Percentiles rank a stretch among this genome's conserved stretches.
Conservation (phyloP, 495 filamentous ascomycete genomes). For the Daldinia bambusicola region DNA sequence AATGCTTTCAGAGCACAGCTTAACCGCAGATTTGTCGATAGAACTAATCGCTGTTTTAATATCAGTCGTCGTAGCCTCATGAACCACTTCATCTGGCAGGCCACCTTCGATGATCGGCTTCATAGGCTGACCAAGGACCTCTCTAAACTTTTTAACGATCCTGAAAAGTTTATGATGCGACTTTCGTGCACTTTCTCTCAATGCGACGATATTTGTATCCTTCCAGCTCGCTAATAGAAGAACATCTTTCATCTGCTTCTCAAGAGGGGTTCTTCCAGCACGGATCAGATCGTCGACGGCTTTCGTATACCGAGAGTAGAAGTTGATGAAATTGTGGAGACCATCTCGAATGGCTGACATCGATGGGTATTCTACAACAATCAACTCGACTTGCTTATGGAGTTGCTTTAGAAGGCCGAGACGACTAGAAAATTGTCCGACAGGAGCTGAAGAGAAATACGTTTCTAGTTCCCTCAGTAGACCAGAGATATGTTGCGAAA, state of each 20-base stretch:
- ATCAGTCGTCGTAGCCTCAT: constrained; percentile 32
- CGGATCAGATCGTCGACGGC: constrained; percentile 69
- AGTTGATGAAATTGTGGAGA: constrained; percentile 78
- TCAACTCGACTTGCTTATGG: constrained; percentile 67
- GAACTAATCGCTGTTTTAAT: constrained; percentile 28
- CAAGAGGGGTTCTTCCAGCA: constrained; percentile 71
- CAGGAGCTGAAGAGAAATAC: constrained; percentile 77
- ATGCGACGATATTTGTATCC: constrained; percentile 89
- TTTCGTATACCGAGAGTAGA: constrained; percentile 74
- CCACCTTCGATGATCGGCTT: constrained; percentile 70
- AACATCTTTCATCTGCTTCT: constrained; percentile 89
- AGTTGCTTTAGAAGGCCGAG: constrained; percentile 79
- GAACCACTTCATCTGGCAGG: constrained; percentile 63
- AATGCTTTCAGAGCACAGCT: constrained; percentile 63
- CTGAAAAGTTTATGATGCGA: constrained; percentile 94
- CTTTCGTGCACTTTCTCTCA: constrained; percentile 85
- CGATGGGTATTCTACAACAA: constrained; percentile 63
- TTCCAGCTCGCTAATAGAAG: constrained; percentile 93
- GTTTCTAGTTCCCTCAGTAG: constrained; percentile 75
- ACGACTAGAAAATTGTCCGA: constrained; percentile 82
- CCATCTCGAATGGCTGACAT: constrained; percentile 67
- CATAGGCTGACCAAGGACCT: constrained; percentile 75
- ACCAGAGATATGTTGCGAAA: constrained; percentile 70
- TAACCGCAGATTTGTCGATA: constrained; percentile 57
- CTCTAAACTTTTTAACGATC: constrained; percentile 86